phyloP scores from a whole-genome alignment of 192 early-diverging fungal genomes.

The Podila verticillata region DNA sequence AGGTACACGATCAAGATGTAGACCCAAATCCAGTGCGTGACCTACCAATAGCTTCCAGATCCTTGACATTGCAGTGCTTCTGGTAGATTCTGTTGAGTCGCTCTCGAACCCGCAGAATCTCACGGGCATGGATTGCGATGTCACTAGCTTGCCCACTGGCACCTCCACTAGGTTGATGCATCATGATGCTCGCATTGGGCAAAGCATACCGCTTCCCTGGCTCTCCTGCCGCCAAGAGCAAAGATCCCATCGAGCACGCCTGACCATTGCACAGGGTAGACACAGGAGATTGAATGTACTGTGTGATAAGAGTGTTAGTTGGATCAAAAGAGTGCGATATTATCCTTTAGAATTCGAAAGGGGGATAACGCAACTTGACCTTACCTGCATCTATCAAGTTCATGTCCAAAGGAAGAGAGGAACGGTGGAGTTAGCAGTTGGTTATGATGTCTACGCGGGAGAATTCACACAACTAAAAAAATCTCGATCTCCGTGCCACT shows the following conservation, averaged over 20 bases:
- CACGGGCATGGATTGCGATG: slow-evolving; percentile 96
- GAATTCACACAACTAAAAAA: neutral
- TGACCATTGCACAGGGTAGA: slow-evolving; percentile 96
- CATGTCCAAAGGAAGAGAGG: slow-evolving; percentile 29
- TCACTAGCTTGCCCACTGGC: slow-evolving; percentile 95
- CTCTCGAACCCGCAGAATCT: slow-evolving; percentile 90
- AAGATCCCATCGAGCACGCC: slow-evolving; percentile 97
- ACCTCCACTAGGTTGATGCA: slow-evolving; percentile 97
- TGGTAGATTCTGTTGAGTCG: slow-evolving; percentile 88
- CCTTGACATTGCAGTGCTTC: slow-evolving; percentile 84
- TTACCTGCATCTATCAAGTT: slow-evolving; percentile 29
- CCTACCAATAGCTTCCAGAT: slow-evolving; percentile 82
- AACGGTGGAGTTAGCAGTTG: neutral
- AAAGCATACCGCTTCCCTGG: slow-evolving; percentile 87
- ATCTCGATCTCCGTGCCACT: slow-evolving; percentile 2
- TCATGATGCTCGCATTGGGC: slow-evolving; percentile 94
- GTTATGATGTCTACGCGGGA: too few species aligned
- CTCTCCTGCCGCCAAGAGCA: slow-evolving; percentile 90
- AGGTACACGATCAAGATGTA: neutral
- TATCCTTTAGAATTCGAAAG: neutral
- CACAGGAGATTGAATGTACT: slow-evolving; percentile 95
- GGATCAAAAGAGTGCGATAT: neutral
- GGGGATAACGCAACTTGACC: neutral
- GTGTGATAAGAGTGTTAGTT: slow-evolving; percentile 6
- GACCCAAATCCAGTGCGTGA: neutral